phyloP scores from a whole-genome alignment of 1,139 yeast genomes.

The Candida dubliniensis region DNA sequence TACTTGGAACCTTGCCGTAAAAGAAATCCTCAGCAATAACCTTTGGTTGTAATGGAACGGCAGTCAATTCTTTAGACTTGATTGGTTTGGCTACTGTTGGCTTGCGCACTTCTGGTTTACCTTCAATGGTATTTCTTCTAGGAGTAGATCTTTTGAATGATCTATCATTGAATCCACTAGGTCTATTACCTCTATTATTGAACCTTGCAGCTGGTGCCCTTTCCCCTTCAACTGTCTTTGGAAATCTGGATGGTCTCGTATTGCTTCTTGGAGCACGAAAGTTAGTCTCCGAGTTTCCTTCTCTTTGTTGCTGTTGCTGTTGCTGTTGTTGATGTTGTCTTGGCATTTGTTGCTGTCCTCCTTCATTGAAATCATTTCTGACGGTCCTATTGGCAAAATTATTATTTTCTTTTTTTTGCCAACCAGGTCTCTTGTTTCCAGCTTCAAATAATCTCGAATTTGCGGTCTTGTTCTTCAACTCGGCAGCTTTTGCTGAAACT shows the following conservation, averaged over 20 bases:
- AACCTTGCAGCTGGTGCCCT: conserved; percentile 3
- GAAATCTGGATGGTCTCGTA: conserved; percentile 1
- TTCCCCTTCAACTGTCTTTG: not conserved
- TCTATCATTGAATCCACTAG: conserved; percentile 4
- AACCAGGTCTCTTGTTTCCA: not conserved
- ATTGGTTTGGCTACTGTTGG: conserved; percentile 13
- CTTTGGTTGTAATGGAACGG: conserved; percentile 23
- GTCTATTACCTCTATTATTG: conserved; percentile 9
- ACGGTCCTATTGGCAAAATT: not conserved
- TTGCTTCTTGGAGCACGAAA: conserved; percentile 1
- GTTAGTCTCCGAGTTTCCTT: not conserved
- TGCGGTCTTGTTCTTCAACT: conserved; percentile 2
- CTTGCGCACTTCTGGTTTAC: conserved; percentile 8
- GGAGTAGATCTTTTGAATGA: conserved; percentile 5
- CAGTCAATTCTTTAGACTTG: conserved; percentile 16
- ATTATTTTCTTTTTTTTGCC: not conserved
- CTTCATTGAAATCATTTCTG: not conserved
- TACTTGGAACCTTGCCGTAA: conserved; percentile 39
- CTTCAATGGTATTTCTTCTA: conserved; percentile 3
- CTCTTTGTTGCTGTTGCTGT: conserved; percentile 1
- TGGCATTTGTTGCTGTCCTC: not conserved
- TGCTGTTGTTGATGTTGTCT: conserved; percentile 1
- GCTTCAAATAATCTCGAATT: not conserved
- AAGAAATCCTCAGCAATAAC: conserved; percentile 35
- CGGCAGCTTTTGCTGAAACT: conserved; percentile 20